Base-by-base conservation (phyloP, 2,329 filamentous ascomycete genomes). In the Chrysosporium keratinophilum region DNA sequence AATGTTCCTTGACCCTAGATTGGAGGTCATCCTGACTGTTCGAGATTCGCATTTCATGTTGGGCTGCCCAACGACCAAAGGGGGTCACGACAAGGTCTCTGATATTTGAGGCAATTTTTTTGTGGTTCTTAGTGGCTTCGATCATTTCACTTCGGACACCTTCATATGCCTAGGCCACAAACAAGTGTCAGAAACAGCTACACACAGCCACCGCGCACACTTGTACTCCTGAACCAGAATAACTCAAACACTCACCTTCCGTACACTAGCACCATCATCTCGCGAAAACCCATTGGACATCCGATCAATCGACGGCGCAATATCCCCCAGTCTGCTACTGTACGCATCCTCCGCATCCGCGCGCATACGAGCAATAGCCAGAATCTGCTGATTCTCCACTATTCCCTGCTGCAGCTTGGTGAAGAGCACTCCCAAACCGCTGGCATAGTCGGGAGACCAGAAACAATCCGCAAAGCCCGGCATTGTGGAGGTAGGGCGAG, bases 401-500 rank as follows among this genome's bases (percentile, higher is more conserved):
- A 94, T 86, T 57, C 93, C 93, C 71, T 98, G 93, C 71, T 97
- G 90, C 54, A 98, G 84, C 77, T 98, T 98, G 69, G 83, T 83
- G 67, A 97, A 98, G 60, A 98, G 80, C 60, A 97, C 89, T 53
- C 91, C 90, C 61, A 98, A 81, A 58, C 93, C 90, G 77, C 87
- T 89, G 69, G 91, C 91, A 78, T 97, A 97, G 79, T 98, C 93
- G 68, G 82, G 82, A 58, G 93, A 95, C 93, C 93, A 98, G 75
- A 98, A 97, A 49, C 90, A 95, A 74, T 91, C 88, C 62, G 89
- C 84, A 73, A 98, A 97, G 64, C 87, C 82, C 62, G 87, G 85
- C 87, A 91, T 91, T 68, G 71, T 82, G 65, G 61, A 55, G 34
- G 53, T n/a, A 44, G 14, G 23, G 37, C 6, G n/a, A 33, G 5